phyloP scores from a whole-genome alignment of 2,329 filamentous ascomycete genomes.

The Fusarium sarcochroum region DNA sequence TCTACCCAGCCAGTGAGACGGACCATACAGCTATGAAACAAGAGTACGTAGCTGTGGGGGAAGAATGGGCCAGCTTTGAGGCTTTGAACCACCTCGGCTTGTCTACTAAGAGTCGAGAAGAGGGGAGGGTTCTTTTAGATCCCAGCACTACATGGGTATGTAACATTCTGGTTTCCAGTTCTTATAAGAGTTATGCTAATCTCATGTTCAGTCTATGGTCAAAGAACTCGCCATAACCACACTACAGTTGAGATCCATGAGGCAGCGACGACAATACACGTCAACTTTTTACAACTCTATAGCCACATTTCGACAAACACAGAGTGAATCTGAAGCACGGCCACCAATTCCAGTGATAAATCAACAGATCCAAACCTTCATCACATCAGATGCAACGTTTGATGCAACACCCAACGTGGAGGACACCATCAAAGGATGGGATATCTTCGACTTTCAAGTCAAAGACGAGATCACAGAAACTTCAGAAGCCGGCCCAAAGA shows the following conservation, averaged over 20 bases:
- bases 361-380: background rate
- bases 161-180: accelerated
- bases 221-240: conserved; percentile 26
- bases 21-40: conserved; percentile 3
- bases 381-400: no score
- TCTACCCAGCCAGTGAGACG: conserved; percentile 15
- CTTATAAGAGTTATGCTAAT: background rate
- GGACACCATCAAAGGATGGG: background rate
- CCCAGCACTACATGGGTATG: conserved; percentile 28
- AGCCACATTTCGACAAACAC: conserved; percentile 12
- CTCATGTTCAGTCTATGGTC: conserved; percentile 5
- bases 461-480: background rate
- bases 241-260: conserved; percentile 28
- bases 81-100: conserved; percentile 24
- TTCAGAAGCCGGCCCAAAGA: background rate
- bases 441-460: background rate
- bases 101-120: conserved; percentile 3
- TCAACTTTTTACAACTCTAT: conserved; percentile 24
- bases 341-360: background rate
- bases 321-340: background rate
- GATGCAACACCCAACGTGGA: background rate
- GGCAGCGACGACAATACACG: conserved; percentile 19
- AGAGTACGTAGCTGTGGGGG: conserved; percentile 25
- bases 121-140: conserved; percentile 14
- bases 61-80: conserved; percentile 33